phyloP scores from a whole-genome alignment of 1,284 basidiomycete species.

The Rhodotorula sp. region DNA sequence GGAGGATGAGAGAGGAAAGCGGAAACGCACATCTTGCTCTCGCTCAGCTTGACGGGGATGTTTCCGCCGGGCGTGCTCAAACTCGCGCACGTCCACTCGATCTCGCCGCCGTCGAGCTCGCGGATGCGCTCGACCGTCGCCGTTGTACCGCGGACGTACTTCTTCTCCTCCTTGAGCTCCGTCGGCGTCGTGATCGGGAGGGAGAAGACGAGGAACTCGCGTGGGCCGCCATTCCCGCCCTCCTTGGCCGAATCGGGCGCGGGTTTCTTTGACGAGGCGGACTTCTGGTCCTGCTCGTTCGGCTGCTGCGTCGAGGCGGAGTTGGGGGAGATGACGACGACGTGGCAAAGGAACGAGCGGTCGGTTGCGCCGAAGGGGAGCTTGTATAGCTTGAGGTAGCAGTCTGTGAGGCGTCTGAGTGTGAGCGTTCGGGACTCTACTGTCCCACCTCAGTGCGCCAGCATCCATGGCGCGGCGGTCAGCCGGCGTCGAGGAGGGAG shows the following conservation, averaged over 20 bases:
- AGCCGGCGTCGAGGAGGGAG: not conserved
- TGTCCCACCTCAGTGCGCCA: no score
- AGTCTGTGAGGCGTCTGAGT: not conserved
- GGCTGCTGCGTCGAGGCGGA: constrained; percentile 2
- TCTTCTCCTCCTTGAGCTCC: constrained; percentile 24
- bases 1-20: not conserved
- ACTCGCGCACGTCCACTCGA: constrained; percentile 34
- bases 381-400: constrained; percentile 36
- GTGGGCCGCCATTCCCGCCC: constrained; percentile 1
- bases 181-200: constrained; percentile 24
- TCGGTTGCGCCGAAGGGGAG: constrained; percentile 37
- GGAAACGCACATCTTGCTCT: constrained; percentile 32
- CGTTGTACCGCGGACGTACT: constrained; percentile 31
- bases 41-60: constrained; percentile 33
- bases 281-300: not conserved
- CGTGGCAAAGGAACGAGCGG: constrained; percentile 25
- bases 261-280: constrained; percentile 1
- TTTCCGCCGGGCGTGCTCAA: constrained; percentile 37
- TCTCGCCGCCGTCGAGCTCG: constrained; percentile 25
- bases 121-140: constrained; percentile 32
- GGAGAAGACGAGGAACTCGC: constrained; percentile 33
- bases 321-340: constrained; percentile 13
- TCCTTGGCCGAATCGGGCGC: not conserved
- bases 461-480: no score
- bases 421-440: no score